Evolutionary conservation across 1,284 basidiomycete genomes (phyloP).

Genomic region (Lentinus polychrous): DNA sequence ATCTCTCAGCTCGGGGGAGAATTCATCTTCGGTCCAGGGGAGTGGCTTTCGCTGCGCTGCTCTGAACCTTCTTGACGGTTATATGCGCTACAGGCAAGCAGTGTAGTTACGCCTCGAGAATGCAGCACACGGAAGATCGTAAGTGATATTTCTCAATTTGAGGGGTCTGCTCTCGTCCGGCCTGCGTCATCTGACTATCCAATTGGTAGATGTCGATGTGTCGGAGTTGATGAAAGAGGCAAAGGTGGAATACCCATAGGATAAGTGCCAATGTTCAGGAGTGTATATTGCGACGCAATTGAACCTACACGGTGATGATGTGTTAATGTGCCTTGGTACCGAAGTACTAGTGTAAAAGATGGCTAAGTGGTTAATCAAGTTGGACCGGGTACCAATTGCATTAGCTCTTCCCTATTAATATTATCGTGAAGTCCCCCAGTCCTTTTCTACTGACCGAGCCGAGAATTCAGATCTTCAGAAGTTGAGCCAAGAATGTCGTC

Average conservation of each 20-base stretch:
- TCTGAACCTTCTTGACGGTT: background rate
- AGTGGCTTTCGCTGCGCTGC: too few relatives aligned
- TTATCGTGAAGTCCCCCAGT: too few relatives aligned
- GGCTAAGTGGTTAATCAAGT: too few relatives aligned
- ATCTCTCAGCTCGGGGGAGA: slow-evolving; percentile 56
- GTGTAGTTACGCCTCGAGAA: slow-evolving; percentile 45
- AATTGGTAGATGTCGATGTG: slow-evolving; percentile 39
- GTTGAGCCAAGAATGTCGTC: too few relatives aligned
- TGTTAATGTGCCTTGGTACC: too few relatives aligned
- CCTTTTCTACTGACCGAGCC: too few relatives aligned
- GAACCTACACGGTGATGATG: too few relatives aligned
- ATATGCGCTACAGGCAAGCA: slow-evolving; percentile 15
- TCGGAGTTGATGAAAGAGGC: slow-evolving; percentile 32
- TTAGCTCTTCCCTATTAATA: too few relatives aligned
- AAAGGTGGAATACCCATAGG: slow-evolving; percentile 20
- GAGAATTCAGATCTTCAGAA: too few relatives aligned
- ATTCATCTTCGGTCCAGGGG: slow-evolving; percentile 53
- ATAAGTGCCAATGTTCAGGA: background rate
- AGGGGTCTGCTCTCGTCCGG: background rate
- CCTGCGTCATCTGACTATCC: background rate
- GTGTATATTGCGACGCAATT: background rate
- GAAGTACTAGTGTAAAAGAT: too few relatives aligned
- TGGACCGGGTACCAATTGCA: too few relatives aligned
- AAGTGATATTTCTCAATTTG: slow-evolving; percentile 20
- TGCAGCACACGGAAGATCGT: slow-evolving; percentile 62